Conservation (phyloP, 371 early-diverging fungal species). For the Rhizopus delemar region DNA sequence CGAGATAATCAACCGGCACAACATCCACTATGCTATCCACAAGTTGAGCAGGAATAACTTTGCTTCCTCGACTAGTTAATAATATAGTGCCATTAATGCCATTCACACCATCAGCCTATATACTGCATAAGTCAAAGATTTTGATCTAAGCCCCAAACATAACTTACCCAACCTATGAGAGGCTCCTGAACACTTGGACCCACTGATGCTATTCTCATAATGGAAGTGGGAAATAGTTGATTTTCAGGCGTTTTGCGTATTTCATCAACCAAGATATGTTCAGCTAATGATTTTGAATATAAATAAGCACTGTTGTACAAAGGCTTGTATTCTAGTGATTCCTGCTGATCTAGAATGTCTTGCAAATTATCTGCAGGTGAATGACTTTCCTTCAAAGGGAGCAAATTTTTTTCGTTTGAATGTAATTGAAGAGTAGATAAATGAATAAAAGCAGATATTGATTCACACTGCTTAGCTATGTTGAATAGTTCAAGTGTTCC, state of each 20-base stretch:
- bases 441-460: conserved; percentile 50
- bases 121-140: neutral
- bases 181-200: conserved; percentile 58
- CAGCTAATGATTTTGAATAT: conserved; percentile 59
- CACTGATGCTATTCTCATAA: conserved; percentile 56
- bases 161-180: conserved; percentile 63
- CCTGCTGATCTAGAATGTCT: conserved; percentile 16
- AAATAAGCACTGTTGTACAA: conserved; percentile 57
- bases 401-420: conserved; percentile 43
- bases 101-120: conserved; percentile 59
- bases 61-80: conserved; percentile 42
- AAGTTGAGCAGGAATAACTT: conserved; percentile 36
- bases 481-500: conserved; percentile 58
- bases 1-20: conserved; percentile 58
- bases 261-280: conserved; percentile 53
- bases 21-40: conserved; percentile 50
- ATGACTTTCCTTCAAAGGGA: conserved; percentile 47
- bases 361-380: conserved; percentile 24
- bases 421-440: conserved; percentile 54
- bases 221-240: conserved; percentile 48
- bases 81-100: conserved; percentile 52
- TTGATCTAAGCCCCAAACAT: neutral
- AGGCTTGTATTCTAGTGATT: conserved; percentile 5
- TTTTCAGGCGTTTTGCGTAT: conserved; percentile 37
- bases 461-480: conserved; percentile 51